Evolutionary conservation across 805 yeast species (phyloP).

Genomic region (Barnettozyma sp.): DNA sequence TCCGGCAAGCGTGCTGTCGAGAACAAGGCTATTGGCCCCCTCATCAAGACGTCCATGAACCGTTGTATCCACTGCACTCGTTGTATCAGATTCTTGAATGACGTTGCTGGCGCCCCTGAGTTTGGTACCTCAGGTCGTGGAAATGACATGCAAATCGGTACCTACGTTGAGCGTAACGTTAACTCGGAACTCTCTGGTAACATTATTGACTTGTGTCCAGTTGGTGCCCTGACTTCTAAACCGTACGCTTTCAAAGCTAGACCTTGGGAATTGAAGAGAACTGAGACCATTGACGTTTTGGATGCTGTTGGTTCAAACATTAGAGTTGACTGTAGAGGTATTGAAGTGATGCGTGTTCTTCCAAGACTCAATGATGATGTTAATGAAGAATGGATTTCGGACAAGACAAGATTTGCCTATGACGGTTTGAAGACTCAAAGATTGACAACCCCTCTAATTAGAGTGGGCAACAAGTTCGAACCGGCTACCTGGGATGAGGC

Average conservation of each 20-base stretch:
- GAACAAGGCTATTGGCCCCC: conserved; percentile 85
- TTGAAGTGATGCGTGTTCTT: conserved; percentile 79
- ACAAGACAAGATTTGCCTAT: conserved; percentile 77
- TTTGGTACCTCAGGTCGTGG: conserved; percentile 88
- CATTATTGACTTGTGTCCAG: conserved; percentile 84
- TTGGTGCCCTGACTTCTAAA: conserved; percentile 84
- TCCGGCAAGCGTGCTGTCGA: conserved; percentile 85
- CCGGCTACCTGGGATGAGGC: conserved; percentile 88
- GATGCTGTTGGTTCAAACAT: conserved; percentile 80
- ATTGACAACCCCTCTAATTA: conserved; percentile 71
- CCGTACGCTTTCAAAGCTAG: conserved; percentile 91
- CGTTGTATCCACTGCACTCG: conserved; percentile 90
- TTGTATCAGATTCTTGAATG: conserved; percentile 84
- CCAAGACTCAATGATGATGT: conserved; percentile 83
- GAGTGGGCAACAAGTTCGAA: conserved; percentile 60
- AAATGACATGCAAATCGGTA: conserved; percentile 87
- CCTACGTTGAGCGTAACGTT: conserved; percentile 77
- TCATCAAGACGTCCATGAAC: conserved; percentile 86
- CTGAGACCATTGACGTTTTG: conserved; percentile 78
- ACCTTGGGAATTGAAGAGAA: conserved; percentile 89
- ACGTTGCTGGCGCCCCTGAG: conserved; percentile 90
- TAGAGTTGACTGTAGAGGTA: conserved; percentile 81
- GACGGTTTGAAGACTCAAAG: conserved; percentile 86
- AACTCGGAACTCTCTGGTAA: conserved; percentile 83
- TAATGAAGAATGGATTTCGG: conserved; percentile 89